Conservation (phyloP, 2,329 filamentous ascomycete genomes). For the Gnomoniopsis sp. region DNA sequence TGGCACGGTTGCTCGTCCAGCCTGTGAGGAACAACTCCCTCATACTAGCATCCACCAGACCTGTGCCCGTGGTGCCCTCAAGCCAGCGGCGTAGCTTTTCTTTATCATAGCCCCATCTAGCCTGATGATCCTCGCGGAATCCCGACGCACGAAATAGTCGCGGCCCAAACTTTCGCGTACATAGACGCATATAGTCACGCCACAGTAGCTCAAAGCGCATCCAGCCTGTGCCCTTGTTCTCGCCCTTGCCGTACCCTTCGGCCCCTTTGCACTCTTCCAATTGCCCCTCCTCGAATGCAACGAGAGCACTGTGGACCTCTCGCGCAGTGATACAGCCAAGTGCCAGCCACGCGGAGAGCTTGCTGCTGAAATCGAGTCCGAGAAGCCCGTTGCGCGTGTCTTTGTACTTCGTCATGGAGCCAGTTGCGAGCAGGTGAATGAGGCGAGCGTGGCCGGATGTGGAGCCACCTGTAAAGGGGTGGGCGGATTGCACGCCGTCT, state of each 20-base stretch:
- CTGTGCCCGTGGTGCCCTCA: slow-evolving; percentile 49
- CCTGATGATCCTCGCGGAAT: background rate
- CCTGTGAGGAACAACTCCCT: slow-evolving; percentile 54
- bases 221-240: slow-evolving; percentile 66
- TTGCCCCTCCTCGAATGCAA: slow-evolving; percentile 65
- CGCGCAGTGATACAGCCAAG: slow-evolving; percentile 70
- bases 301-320: slow-evolving; percentile 65
- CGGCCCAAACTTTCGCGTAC: background rate
- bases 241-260: slow-evolving; percentile 62
- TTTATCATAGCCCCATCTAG: background rate
- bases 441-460: slow-evolving; percentile 55
- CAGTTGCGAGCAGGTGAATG: slow-evolving; percentile 55
- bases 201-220: slow-evolving; percentile 72
- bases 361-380: slow-evolving; percentile 58
- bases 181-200: slow-evolving; percentile 59
- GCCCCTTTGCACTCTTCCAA: slow-evolving; percentile 35
- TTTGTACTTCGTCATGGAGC: slow-evolving; percentile 62
- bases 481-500: slow-evolving; percentile 49
- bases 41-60: slow-evolving; percentile 67
- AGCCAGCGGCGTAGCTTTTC: background rate
- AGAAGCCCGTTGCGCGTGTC: slow-evolving; percentile 68
- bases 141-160: background rate
- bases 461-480: slow-evolving; percentile 69
- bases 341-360: slow-evolving; percentile 69
- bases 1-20: slow-evolving; percentile 62